Base-by-base conservation (phyloP, 2,329 filamentous ascomycete species). In the Pseudogymnoascus sp. region DNA sequence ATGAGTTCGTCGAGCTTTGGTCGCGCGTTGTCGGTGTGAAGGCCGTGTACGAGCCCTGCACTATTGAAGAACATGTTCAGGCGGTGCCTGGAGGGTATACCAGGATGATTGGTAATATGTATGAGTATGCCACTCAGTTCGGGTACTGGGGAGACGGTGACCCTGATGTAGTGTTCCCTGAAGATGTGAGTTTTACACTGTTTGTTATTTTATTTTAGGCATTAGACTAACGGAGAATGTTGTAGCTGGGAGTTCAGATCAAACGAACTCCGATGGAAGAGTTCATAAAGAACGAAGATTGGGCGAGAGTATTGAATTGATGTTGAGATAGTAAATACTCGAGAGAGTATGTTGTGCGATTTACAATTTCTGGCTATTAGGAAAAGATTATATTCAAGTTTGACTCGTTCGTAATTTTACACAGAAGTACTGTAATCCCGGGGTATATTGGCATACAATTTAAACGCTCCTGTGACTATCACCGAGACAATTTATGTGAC, bases 81-180 rank as follows among this genome's bases (percentile, higher is more conserved):
- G 67, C 66, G 0, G 63, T 44, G 8, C 64, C 66, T 13, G 64
- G 66, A 1, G 68, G 11, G 47, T 71, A 36, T 64, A 71, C 57
- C 39, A 62, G 61, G 73, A 74, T 59, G 60, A 72, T 9, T 31
- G 68, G 62, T 1, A 68, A 72, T 37, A 72, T 70, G 64, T 69
- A 67, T 41, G 57, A 65, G 61, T 74, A 72, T 40, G 67, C 71
- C 26, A 65, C 68, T 21, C 66, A 71, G 40, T 72, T 67, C 63
- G 71, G 72, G 1, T 74, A 72, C 54, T 68, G 72, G 62, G 71
- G 71, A 1, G 26, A 50, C 2, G 63, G 69, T 1, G 72, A 75
- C 62, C 66, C 68, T 5, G 65, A 65, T 40, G 66, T 73, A 6
- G 63, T 74, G 2, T 68, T 71, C 63, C 70, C 71, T 33, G 60